These are phyloP conservation scores for Mycosarcoma mackinlayi DNA, from an alignment of 1,284 basidiomycete genomes.

Conservation along the genomic window DNA sequence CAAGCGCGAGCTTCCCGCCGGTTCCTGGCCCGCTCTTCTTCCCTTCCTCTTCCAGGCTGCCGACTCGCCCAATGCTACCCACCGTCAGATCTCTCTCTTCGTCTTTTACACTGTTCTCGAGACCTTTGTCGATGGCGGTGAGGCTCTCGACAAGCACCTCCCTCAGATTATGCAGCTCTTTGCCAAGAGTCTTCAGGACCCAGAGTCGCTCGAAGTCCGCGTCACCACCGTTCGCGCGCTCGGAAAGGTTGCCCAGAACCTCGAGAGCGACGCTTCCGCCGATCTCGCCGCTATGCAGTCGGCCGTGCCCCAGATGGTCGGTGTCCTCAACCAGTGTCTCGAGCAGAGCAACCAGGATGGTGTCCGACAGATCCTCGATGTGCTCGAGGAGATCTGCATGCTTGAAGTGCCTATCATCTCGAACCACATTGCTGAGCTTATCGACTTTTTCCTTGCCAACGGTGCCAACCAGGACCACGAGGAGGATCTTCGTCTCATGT, in stretches of 20 bases:
- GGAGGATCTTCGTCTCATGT: slow-evolving; percentile 85
- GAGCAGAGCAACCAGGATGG: slow-evolving; percentile 82
- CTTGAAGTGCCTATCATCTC: slow-evolving; percentile 92
- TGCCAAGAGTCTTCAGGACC: slow-evolving; percentile 80
- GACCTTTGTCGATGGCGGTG: slow-evolving; percentile 79
- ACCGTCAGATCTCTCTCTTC: slow-evolving; percentile 91
- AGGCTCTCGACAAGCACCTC: slow-evolving; percentile 81
- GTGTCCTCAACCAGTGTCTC: slow-evolving; percentile 88
- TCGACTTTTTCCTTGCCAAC: slow-evolving; percentile 86
- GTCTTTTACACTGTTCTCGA: slow-evolving; percentile 93
- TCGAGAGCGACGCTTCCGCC: slow-evolving; percentile 85
- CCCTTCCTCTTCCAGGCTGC: slow-evolving; percentile 87
- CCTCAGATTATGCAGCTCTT: slow-evolving; percentile 86
- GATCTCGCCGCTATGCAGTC: slow-evolving; percentile 92
- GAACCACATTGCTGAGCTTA: slow-evolving; percentile 87
- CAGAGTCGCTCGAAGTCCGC: slow-evolving; percentile 88
- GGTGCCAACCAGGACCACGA: slow-evolving; percentile 85
- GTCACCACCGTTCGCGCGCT: slow-evolving; percentile 86
- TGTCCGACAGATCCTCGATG: slow-evolving; percentile 91
- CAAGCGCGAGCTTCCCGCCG: slow-evolving; percentile 82
- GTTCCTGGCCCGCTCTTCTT: slow-evolving; percentile 87
- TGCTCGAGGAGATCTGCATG: slow-evolving; percentile 90
- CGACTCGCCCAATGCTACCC: slow-evolving; percentile 76
- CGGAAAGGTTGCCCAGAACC: slow-evolving; percentile 92
- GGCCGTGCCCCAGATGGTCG: slow-evolving; percentile 88